These are phyloP conservation scores for Saccharomycopsis vini DNA, from an alignment of 805 yeast species.

Conservation along the genomic window DNA sequence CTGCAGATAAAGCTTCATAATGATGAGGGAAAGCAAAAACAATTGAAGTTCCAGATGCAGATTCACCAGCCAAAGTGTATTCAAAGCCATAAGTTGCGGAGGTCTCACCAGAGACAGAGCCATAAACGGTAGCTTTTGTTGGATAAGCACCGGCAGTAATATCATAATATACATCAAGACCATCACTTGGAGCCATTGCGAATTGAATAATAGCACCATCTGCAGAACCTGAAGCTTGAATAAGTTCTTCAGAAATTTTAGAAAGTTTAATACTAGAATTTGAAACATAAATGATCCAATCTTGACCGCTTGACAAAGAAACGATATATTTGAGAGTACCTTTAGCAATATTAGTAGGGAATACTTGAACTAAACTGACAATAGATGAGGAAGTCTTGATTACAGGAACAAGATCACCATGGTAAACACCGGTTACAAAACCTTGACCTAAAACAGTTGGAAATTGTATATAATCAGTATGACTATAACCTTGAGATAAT, in stretches of 20 bases:
- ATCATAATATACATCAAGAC: constrained; percentile 40
- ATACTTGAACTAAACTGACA: constrained; percentile 34
- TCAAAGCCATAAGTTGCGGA: constrained; percentile 34
- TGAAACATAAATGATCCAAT: constrained; percentile 62
- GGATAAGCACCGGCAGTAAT: constrained; percentile 56
- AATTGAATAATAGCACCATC: constrained; percentile 51
- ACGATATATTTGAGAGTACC: constrained; percentile 45
- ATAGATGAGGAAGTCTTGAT: constrained; percentile 61
- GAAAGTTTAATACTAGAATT: no score
- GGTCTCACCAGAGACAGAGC: constrained; percentile 30
- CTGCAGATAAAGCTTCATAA: constrained; percentile 32
- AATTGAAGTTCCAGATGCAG: constrained; percentile 35
- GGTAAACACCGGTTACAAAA: constrained; percentile 58
- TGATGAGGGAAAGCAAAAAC: constrained; percentile 69
- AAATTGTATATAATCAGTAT: constrained; percentile 34
- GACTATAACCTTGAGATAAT: constrained; percentile 8
- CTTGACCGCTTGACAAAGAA: constrained; percentile 43
- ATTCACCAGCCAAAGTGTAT: constrained; percentile 37
- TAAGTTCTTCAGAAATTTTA: constrained; percentile 23
- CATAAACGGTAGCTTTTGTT: constrained; percentile 36
- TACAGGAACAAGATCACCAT: constrained; percentile 43
- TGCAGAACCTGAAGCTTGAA: constrained; percentile 36
- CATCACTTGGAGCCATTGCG: constrained; percentile 31
- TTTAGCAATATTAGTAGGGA: constrained; percentile 27
- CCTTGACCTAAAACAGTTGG: constrained; percentile 79